These are phyloP conservation scores for Arthrobotrys conoides DNA, from an alignment of 2,329 filamentous ascomycete genomes.

Conservation along the genomic window DNA sequence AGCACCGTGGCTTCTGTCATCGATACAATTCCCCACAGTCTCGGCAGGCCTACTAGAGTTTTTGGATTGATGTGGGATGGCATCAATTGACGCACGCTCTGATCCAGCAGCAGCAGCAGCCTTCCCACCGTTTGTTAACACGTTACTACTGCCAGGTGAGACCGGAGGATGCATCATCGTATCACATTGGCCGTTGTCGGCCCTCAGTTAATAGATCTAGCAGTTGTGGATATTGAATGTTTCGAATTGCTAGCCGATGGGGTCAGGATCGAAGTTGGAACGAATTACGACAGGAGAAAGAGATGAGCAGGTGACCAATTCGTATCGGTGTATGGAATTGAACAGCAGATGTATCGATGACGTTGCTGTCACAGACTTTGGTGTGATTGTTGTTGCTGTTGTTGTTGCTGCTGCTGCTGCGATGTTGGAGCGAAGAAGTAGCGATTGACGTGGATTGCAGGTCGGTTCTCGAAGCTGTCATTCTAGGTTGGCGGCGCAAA, in stretches of 20 bases:
- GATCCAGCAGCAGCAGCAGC: constrained; percentile 41
- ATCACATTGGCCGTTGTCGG: constrained; percentile 59
- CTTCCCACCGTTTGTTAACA: constrained; percentile 60
- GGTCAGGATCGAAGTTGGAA: constrained; percentile 8
- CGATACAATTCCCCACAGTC: constrained; percentile 56
- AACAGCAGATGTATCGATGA: constrained; percentile 52
- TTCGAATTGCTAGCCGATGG: constrained; percentile 18
- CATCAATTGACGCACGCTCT: constrained; percentile 52
- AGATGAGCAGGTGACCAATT: constrained; percentile 58
- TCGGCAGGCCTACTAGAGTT: constrained; percentile 48
- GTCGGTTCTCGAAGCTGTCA: constrained; percentile 56
- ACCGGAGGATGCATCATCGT: constrained; percentile 60
- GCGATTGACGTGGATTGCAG: constrained; percentile 61
- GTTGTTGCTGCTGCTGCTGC: constrained; percentile 30
- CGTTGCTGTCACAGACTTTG: constrained; percentile 49
- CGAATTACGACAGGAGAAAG: constrained; percentile 46
- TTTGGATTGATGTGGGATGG: constrained; percentile 42
- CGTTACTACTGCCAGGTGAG: constrained; percentile 58
- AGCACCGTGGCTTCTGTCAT: constrained; percentile 54
- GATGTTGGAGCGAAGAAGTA: constrained; percentile 48
- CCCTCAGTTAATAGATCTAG: constrained; percentile 45
- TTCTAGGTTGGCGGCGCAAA: constrained; percentile 55
- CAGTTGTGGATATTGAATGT: constrained; percentile 42
- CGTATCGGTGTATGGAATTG: constrained; percentile 49
- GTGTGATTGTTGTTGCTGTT: constrained; percentile 38